A percentile compares a stretch with the other conserved stretches of the same genome.
These are phyloP conservation scores for Leptomonas seymouri DNA, from an alignment of 208 protist genomes.

Conservation along the genomic window DNA sequence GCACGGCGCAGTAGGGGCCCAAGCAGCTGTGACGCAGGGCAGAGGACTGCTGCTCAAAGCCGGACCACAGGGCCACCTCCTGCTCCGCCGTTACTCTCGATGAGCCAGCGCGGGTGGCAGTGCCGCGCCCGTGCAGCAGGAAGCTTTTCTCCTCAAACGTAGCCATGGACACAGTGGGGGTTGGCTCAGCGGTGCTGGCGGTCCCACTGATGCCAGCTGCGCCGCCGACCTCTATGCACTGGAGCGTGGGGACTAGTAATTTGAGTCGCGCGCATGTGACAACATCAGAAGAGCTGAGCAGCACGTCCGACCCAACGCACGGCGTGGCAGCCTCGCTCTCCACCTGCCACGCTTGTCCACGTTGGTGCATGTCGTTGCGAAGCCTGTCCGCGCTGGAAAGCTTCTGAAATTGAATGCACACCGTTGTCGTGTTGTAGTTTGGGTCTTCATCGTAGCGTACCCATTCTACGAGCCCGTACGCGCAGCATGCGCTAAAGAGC, in stretches of 20 bases:
- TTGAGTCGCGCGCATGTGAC: constrained; percentile 32
- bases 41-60: constrained; percentile 23
- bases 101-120: background rate
- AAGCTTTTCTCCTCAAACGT: constrained; percentile 40
- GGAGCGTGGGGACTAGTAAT: constrained; percentile 11
- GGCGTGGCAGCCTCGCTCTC: constrained; percentile 40
- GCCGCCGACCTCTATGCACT: constrained; percentile 12
- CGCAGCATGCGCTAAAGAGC: constrained; percentile 63
- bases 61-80: constrained; percentile 36
- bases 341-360: constrained; percentile 47
- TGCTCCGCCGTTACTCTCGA: constrained; percentile 25
- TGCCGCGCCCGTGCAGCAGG: constrained; percentile 27
- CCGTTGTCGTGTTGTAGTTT: constrained; percentile 56
- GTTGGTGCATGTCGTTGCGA: constrained; percentile 41
- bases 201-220: background rate
- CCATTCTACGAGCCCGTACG: constrained; percentile 71
- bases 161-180: constrained; percentile 1
- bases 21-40: constrained; percentile 43
- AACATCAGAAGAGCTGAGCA: constrained; percentile 45
- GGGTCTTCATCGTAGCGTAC: constrained; percentile 49
- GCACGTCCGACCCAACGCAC: constrained; percentile 48
- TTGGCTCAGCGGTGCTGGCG: background rate
- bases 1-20: constrained; percentile 46
- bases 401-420: constrained; percentile 73
- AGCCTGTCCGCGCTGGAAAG: constrained; percentile 67